Base-by-base conservation (phyloP, 352 stramenopile species). In the Hyaloperonospora brassicae region DNA sequence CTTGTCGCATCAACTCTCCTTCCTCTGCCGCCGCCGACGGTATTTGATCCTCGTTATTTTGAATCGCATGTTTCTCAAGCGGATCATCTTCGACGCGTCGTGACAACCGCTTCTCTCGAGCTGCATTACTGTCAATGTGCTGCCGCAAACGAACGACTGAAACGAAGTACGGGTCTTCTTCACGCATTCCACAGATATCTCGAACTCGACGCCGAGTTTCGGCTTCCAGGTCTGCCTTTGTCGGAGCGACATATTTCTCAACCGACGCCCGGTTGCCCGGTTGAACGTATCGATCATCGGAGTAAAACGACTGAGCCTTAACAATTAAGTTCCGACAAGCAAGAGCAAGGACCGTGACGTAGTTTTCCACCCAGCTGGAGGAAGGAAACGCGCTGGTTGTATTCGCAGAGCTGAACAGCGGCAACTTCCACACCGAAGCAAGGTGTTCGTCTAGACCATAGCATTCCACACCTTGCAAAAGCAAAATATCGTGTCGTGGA, bases 391-490 rank as follows among this genome's bases (percentile, higher is more conserved):
- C 27, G 11, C 24, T 59, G 1, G 24, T 49, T 21, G 59, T 57
- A 42, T 81, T 91, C 3, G 64, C 55, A 3, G 56, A 52, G 12
- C 63, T 72, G 48, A 94, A 91, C 24, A 79, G 46, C 36, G 70
- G 73, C 2, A 91, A 58, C 39, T 76, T 69, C 84, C 84, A 95
- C 25, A 93, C 74, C 8, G 80, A 55, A 5, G 44, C 46, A 10
- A 93, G 40, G 42, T 86, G 69, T 35, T 89, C 70, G 48, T 92
- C 84, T 34, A 95, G 59, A 9, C 84, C 84, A 55, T 85, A 89
- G 55, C 74, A 88, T 51, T 93, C 84, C 17, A 93, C 76, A 41
- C 77, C 83, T 59, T 92, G 84, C 30, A 93, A 62, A 49, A 95
- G 61, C 51, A 90, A 42, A 53, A 90, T 85, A 40, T 95, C 84